These are phyloP conservation scores for Eucalyptus regnans DNA, from an alignment of 345 rosid genomes.

Conservation along the genomic window DNA sequence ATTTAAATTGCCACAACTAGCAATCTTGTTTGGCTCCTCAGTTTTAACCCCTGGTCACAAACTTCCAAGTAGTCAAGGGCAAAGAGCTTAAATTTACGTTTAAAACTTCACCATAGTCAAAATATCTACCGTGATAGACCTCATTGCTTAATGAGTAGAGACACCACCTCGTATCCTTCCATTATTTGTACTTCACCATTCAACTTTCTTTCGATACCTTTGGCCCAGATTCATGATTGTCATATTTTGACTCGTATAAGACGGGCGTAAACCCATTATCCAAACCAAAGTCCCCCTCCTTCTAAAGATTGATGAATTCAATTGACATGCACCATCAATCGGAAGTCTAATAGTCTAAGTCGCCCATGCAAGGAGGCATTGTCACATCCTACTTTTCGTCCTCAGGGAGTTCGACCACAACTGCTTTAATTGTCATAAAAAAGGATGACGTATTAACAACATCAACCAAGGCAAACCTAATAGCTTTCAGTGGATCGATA, in stretches of 20 bases:
- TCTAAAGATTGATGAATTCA: not conserved
- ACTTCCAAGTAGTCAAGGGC: too few relatives aligned
- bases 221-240: too few relatives aligned
- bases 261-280: not conserved
- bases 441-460: constrained; percentile 86
- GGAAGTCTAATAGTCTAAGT: constrained; percentile 51
- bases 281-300: not conserved
- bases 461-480: constrained; percentile 89
- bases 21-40: too few relatives aligned
- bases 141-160: too few relatives aligned
- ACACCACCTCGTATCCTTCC: too few relatives aligned
- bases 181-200: too few relatives aligned
- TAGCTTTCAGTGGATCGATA: constrained; percentile 88
- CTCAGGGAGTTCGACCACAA: constrained; percentile 73
- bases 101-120: too few relatives aligned
- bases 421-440: constrained; percentile 89
- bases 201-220: too few relatives aligned
- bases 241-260: not conserved
- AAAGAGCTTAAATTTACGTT: too few relatives aligned
- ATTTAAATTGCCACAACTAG: too few relatives aligned
- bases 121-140: too few relatives aligned
- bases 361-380: constrained; percentile 60
- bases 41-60: too few relatives aligned
- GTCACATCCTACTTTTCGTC: constrained; percentile 58
- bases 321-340: not conserved